These are phyloP conservation scores for Alternaria gansuensis DNA, from an alignment of 2,329 filamentous ascomycete genomes.

Conservation along the genomic window DNA sequence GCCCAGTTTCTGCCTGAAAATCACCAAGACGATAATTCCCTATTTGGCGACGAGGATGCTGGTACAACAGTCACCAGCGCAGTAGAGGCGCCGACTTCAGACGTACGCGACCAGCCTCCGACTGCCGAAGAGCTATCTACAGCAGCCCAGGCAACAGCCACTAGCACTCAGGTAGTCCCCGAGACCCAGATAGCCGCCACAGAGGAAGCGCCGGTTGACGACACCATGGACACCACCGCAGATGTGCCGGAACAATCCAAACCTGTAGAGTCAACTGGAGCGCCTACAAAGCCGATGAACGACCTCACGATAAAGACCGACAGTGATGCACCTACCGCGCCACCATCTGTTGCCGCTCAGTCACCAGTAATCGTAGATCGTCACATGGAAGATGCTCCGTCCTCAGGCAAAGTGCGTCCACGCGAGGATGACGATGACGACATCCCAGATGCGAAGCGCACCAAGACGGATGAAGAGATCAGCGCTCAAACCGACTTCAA, in stretches of 20 bases:
- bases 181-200: constrained; percentile 39
- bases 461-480: constrained; percentile 69
- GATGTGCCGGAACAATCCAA: constrained; percentile 29
- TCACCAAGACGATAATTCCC: constrained; percentile 52
- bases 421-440: constrained; percentile 67
- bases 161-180: constrained; percentile 44
- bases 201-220: constrained; percentile 27
- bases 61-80: constrained; percentile 49
- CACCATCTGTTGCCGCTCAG: constrained; percentile 27
- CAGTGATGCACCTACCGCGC: constrained; percentile 22
- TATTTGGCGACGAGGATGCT: constrained; percentile 48
- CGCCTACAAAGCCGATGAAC: constrained; percentile 48
- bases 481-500: constrained; percentile 55
- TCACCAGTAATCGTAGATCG: constrained; percentile 43
- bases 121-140: constrained; percentile 25
- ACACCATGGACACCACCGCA: constrained; percentile 42
- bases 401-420: constrained; percentile 66
- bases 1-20: constrained; percentile 56
- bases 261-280: constrained; percentile 23
- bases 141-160: constrained; percentile 30
- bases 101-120: constrained; percentile 43
- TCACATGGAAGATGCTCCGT: constrained; percentile 53
- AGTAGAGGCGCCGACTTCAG: constrained; percentile 53
- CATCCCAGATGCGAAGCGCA: constrained; percentile 76
- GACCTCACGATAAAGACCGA: constrained; percentile 45